Evolutionary conservation across 2,329 filamentous ascomycete species (phyloP).

Genomic region (Monilinia laxa): DNA sequence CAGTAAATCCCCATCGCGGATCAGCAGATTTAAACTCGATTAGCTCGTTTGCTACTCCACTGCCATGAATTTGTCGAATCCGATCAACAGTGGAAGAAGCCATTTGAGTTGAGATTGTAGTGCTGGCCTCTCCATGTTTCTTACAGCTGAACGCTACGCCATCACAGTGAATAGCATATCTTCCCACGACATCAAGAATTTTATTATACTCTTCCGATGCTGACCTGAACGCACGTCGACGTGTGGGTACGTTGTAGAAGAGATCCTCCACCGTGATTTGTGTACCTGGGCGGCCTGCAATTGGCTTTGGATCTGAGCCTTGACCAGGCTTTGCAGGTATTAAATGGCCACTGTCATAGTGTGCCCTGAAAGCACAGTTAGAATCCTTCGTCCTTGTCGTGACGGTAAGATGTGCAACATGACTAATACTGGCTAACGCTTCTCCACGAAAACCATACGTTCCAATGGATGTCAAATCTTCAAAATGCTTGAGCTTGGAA

Average conservation of each 20-base stretch:
- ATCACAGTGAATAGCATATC: constrained; percentile 87
- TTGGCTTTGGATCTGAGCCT: constrained; percentile 78
- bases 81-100: constrained; percentile 73
- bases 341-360: constrained; percentile 81
- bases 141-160: constrained; percentile 96
- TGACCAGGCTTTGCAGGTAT: constrained; percentile 85
- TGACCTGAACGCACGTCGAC: constrained; percentile 86
- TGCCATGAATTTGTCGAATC: constrained; percentile 87
- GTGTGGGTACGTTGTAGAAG: constrained; percentile 93
- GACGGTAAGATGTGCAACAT: constrained; percentile 93
- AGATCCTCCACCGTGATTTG: constrained; percentile 96
- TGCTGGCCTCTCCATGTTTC: constrained; percentile 85
- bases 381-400: constrained; percentile 92
- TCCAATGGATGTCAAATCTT: constrained; percentile 83
- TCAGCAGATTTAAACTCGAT: constrained; percentile 73
- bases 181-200: constrained; percentile 90
- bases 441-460: constrained; percentile 99
- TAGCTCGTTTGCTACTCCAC: constrained; percentile 81
- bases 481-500: constrained; percentile 90
- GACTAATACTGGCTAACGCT: constrained; percentile 94
- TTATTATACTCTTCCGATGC: constrained; percentile 95
- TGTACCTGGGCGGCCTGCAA: constrained; percentile 83
- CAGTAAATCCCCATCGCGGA: constrained; percentile 78
- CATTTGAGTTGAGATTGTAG: constrained; percentile 75
- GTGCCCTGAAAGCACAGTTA: constrained; percentile 83